Conservation (phyloP, 306 rosid genomes). For the Cucurbita ficifolia region DNA sequence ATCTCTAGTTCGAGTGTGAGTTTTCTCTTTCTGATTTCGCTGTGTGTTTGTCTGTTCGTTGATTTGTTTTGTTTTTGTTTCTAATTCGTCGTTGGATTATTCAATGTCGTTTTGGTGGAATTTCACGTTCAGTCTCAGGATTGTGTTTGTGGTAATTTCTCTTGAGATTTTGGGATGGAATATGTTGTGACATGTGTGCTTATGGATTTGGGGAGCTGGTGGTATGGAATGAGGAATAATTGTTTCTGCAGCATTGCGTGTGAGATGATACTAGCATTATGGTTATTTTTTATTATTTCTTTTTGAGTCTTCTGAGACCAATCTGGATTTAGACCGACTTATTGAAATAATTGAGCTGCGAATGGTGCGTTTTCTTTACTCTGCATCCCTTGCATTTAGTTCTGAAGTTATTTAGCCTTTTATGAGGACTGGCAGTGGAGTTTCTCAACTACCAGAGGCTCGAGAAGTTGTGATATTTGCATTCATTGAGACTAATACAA, state of each 20-base stretch:
- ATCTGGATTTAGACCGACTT: not conserved
- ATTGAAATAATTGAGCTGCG: not conserved
- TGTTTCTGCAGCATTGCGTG: not conserved
- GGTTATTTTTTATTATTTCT: not conserved
- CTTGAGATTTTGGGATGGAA: not conserved
- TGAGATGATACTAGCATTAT: not conserved
- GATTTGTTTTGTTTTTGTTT: too few species aligned
- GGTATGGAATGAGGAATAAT: not conserved
- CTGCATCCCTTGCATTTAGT: not conserved
- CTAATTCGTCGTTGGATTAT: not conserved
- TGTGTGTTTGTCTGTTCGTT: not conserved
- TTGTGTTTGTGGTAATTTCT: not conserved
- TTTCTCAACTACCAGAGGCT: not conserved
- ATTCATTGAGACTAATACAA: not conserved
- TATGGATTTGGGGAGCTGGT: not conserved
- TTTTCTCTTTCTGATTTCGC: constrained; percentile 13
- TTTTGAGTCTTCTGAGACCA: not conserved
- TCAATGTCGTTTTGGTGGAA: not conserved
- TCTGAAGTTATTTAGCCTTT: not conserved
- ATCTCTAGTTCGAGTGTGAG: constrained; percentile 43
- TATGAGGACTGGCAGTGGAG: not conserved
- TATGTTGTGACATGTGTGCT: not conserved
- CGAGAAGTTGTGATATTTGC: not conserved
- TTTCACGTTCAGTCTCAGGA: not conserved
- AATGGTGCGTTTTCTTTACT: not conserved